Conservation (phyloP, 495 filamentous ascomycete genomes). For the Elasticomyces elasticus region DNA sequence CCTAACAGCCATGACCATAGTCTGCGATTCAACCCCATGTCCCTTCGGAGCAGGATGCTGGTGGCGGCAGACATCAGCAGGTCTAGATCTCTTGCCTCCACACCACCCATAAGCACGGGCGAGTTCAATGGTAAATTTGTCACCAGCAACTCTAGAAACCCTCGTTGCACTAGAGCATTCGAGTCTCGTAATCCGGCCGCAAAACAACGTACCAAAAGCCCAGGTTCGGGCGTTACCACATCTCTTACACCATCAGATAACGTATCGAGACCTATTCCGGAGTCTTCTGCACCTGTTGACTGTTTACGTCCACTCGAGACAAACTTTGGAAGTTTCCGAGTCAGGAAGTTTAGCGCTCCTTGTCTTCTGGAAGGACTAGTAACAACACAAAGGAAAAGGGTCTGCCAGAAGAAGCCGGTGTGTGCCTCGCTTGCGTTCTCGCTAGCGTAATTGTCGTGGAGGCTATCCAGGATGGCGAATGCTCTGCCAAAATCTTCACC, state of each 20-base stretch:
- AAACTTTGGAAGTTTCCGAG: constrained; percentile 67
- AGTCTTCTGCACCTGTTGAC: no score
- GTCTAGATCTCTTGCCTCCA: constrained; percentile 64
- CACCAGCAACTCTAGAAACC: constrained; percentile 86
- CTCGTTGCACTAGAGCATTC: constrained; percentile 82
- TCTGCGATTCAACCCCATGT: constrained; percentile 91
- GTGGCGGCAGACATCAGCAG: constrained; percentile 70
- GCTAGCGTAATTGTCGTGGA: constrained; percentile 28
- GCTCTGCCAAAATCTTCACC: constrained; percentile 95
- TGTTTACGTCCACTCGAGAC: no score
- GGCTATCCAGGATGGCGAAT: constrained; percentile 61
- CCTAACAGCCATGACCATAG: constrained; percentile 97
- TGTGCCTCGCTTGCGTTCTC: constrained; percentile 27
- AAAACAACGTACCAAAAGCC: constrained; percentile 80
- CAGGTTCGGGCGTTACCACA: constrained; percentile 85
- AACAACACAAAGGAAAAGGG: constrained; percentile 85
- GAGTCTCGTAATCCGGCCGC: constrained; percentile 81
- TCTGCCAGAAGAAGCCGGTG: constrained; percentile 96
- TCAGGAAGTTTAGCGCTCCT: constrained; percentile 77
- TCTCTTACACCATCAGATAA: constrained; percentile 32
- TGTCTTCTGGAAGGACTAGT: constrained; percentile 74
- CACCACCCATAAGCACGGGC: constrained; percentile 61
- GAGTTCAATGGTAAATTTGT: constrained; percentile 86
- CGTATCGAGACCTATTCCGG: background rate
- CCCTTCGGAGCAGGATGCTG: constrained; percentile 73